Base-by-base conservation (phyloP, 179 eudicot species). In the Vitellaria paradoxa region DNA sequence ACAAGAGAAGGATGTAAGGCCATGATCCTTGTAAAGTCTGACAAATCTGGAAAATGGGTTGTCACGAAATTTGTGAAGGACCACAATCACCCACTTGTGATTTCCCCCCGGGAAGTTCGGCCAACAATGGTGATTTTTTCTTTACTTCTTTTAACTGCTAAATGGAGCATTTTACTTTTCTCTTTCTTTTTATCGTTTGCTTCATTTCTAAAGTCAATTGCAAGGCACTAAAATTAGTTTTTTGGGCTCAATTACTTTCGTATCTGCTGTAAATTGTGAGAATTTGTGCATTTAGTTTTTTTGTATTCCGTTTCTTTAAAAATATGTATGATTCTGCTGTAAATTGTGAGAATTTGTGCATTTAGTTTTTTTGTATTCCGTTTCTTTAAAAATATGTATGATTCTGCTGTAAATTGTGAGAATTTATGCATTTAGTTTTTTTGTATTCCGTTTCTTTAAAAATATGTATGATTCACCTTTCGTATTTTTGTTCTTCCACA, bases 1-100 rank as follows among this genome's bases (percentile, higher is more conserved):
- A 79, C 76, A 1, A 74, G 88, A 55, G 86, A 79, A 66, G 85
- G 86, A 1, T 86, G 88, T 47, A 82, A 78, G 46, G 88, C 88
- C 37, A 85, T 80, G 85, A 72, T 85, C 62, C 24, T 82, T 61
- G 84, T 82, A 23, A 85, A 81, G 72, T 6, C 72, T 40, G 82
- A 80, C 30, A 85, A 81, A 61, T 77, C 77, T 59, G 83, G 83
- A 20, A 77, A 52, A 20, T 85, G 87, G 85, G 69, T 77, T 68
- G 81, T 85, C 52, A 75, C 78, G 10, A 85, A 82, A 52, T 80
- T 85, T 74, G 77, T 79, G 30, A 75, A 80, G 77, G 85, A 82
- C 4, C 87, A 85, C 37, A 85, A 85, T 78, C 87, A 85, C 74
- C 83, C 85, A 6, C 73, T 85, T 24, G 79, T 68, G 14, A 77